Base-by-base conservation (phyloP, 345 rosid genomes). In the Citrus sinensis region DNA sequence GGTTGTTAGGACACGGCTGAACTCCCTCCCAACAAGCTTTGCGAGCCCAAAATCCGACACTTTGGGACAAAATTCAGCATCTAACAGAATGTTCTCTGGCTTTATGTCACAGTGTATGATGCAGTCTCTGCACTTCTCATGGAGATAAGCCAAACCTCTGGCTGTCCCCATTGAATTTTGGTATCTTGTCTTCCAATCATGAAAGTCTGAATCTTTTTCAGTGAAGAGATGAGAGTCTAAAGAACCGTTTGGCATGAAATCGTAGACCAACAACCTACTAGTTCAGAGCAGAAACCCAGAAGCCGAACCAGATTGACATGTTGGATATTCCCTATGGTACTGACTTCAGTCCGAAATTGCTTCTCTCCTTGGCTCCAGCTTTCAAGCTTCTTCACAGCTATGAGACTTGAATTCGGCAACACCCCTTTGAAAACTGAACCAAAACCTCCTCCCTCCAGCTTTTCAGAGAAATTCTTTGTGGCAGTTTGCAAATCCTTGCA, bases 51-150 rank as follows among this genome's bases (percentile, higher is more conserved):
- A 94, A 69, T 94, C 98, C 19, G 97, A 92, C n/a, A 75, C 60
- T 46, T 75, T 75, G 13, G 78, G 78, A 75, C 78, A 75, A 9
- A 75, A 75, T 49, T 75, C 61, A 46, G 46, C 70, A 20, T 89
- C 97, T 42, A 94, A 4, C 22, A 54, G 90, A 78, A 92, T 91
- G 89, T 94, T 94, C 71, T 93, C 97, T 0, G 98, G 98, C 84
- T 93, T 94, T 30, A 94, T 88, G 78, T 94, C 97, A n/a, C 97
- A 94, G 74, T 93, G 98, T 60, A 94, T 93, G 80, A 94, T 94
- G 79, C 97, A 90, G 63, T 93, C 96, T 81, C 93, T 80, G 75
- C 98, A 94, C 75, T 93, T 89, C 20, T 93, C 97, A 14, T 94
- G 98, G 63, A 94, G 88, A 82, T 94, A 91, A 62, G 85, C 81